Base-by-base conservation (phyloP, 106 monocot genomes). In the Chionographis japonica region DNA sequence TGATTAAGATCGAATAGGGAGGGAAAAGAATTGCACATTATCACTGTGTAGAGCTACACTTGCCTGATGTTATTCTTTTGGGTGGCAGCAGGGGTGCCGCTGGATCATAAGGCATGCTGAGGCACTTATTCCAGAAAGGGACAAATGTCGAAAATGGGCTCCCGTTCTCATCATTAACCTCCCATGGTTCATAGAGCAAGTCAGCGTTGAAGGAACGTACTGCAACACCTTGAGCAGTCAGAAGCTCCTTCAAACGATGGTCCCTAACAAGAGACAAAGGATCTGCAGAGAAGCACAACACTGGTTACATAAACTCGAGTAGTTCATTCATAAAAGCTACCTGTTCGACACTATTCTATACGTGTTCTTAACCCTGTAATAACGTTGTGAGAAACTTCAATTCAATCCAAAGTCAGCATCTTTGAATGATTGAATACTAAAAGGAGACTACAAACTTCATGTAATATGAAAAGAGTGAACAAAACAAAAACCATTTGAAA, bases 151-250 rank as follows among this genome's bases (percentile, higher is more conserved):
- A 58, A 71, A 95, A 95, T 13, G 91, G 77, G 16, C 43, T 61
- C 7, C 84, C 91, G 54, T 86, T 72, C 38, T 91, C 88, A 60
- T 95, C 95, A 58, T 86, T 85, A 39, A 95, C 84, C 57, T 95
- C 91, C 95, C 95, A 95, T 27, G 95, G 95, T 68, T 95, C 95
- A 61, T 95, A 95, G 10, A 95, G 91, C 50, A 95, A 75, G 71
- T 95, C 95, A 35, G 86, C 95, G 69, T 95, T 95, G 61, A 86
- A 95, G 38, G 91, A 88, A 12, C 68, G 73, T 55, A 95, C 91
- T 2, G 76, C 81, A 66, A 95, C 70, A 20, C 88, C 95, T 72
- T 80, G 68, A 38, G 74, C 63, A 52, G 58, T 78, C 20, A 95
- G 57, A 67, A 75, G 65, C 66, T 86, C 91, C 81, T 95, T 91